Conservation (phyloP, 2,329 filamentous ascomycete species). For the Fusarium clavum region DNA sequence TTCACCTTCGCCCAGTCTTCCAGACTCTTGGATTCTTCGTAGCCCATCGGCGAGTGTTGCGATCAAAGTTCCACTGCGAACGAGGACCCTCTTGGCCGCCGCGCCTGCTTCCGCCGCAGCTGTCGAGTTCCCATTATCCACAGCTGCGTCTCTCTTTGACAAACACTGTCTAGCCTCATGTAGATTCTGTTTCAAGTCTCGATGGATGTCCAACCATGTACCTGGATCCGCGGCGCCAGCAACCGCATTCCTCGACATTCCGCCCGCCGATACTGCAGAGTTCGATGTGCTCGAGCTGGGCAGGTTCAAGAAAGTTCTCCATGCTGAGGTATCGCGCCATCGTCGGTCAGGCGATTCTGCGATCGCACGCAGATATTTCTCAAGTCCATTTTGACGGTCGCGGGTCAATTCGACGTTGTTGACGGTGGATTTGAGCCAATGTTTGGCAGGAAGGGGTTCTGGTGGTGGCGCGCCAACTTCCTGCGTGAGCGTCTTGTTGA, state of each 20-base stretch:
- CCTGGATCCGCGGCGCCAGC: constrained; percentile 66
- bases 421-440: constrained; percentile 81
- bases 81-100: constrained; percentile 78
- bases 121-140: constrained; percentile 55
- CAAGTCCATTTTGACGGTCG: constrained; percentile 74
- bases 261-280: constrained; percentile 61
- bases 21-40: constrained; percentile 64
- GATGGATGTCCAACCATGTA: constrained; percentile 81
- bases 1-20: constrained; percentile 77
- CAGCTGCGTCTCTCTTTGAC: constrained; percentile 70
- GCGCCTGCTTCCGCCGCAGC: constrained; percentile 71
- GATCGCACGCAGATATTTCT: constrained; percentile 78
- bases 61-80: constrained; percentile 75
- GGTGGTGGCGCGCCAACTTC: constrained; percentile 74
- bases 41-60: constrained; percentile 74
- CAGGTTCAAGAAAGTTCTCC: constrained; percentile 79
- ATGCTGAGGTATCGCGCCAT: constrained; percentile 79
- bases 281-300: constrained; percentile 64
- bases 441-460: constrained; percentile 75
- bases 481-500: constrained; percentile 72
- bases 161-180: constrained; percentile 76
- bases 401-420: constrained; percentile 77
- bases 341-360: constrained; percentile 78
- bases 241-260: constrained; percentile 55
- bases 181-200: constrained; percentile 74